Evolutionary conservation across 73 alveolate species (phyloP).

Genomic region (Paramecium bursaria): DNA sequence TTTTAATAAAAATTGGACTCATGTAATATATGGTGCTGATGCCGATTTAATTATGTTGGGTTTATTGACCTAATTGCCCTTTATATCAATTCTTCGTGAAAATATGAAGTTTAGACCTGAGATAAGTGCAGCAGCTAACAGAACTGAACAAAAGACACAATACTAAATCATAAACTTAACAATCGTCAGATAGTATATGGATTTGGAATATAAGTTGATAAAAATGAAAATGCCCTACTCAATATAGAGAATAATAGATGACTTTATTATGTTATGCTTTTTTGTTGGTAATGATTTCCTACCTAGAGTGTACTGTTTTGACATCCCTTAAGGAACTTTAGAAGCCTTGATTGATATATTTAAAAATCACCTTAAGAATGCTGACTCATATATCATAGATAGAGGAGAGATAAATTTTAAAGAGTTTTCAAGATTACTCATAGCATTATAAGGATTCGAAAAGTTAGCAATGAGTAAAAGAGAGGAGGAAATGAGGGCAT

Average conservation of each 20-base stretch:
- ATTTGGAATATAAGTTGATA: constrained; percentile 84
- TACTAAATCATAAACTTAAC: constrained; percentile 84
- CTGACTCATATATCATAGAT: constrained; percentile 77
- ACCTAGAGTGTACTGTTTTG: constrained; percentile 93
- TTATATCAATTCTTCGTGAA: constrained; percentile 94
- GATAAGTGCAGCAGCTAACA: constrained; percentile 78
- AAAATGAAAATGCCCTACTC: constrained; percentile 79
- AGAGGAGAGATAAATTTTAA: constrained; percentile 83
- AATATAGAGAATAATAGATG: constrained; percentile 96
- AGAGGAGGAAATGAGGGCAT: constrained; percentile 72
- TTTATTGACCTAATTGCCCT: constrained; percentile 90
- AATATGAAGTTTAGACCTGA: constrained; percentile 77
- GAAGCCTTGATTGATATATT: constrained; percentile 92
- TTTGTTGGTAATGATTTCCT: constrained; percentile 98
- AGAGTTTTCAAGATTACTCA: constrained; percentile 71
- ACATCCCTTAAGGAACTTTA: constrained; percentile 93
- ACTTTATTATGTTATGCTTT: constrained; percentile 96
- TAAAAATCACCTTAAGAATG: constrained; percentile 83
- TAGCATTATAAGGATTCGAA: constrained; percentile 73
- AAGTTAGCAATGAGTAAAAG: constrained; percentile 69
- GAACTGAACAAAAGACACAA: constrained; percentile 72
- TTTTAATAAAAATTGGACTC: constrained; percentile 85
- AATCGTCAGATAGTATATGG: constrained; percentile 92
- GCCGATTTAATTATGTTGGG: constrained; percentile 99
- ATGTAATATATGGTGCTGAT: constrained; percentile 98